Evolutionary conservation across 768 basidiomycete genomes (phyloP).

Genomic region (Boletus subcaerulescens): DNA sequence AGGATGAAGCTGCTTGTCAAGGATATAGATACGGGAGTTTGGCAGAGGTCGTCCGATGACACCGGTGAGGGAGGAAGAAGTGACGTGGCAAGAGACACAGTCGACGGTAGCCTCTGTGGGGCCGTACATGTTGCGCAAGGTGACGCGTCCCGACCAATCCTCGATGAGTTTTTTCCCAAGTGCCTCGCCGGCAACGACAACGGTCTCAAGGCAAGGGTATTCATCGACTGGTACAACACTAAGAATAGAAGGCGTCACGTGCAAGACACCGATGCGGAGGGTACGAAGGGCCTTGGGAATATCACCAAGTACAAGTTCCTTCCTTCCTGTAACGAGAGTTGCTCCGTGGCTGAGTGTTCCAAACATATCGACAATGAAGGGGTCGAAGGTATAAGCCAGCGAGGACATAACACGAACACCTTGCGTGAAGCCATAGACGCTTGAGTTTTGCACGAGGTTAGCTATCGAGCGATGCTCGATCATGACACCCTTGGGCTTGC

Average conservation of each 20-base stretch:
- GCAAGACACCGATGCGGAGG: slow-evolving; percentile 26
- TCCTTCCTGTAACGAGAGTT: slow-evolving; percentile 20
- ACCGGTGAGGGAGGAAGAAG: slow-evolving; percentile 16
- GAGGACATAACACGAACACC: slow-evolving; percentile 28
- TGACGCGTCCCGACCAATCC: slow-evolving; percentile 25
- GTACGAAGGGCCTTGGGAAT: slow-evolving; percentile 26
- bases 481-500: slow-evolving; percentile 25
- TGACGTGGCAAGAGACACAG: slow-evolving; percentile 27
- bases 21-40: slow-evolving; percentile 27
- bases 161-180: slow-evolving; percentile 23
- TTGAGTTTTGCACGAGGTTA: slow-evolving; percentile 22
- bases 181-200: slow-evolving; percentile 27
- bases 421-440: slow-evolving; percentile 20
- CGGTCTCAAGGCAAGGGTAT: slow-evolving; percentile 26
- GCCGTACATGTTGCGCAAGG: slow-evolving; percentile 34
- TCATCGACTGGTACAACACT: slow-evolving; percentile 25
- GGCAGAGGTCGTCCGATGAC: slow-evolving; percentile 33
- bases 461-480: slow-evolving; percentile 21
- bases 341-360: slow-evolving; percentile 20
- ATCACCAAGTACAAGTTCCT: slow-evolving; percentile 31
- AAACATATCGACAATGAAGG: slow-evolving; percentile 19
- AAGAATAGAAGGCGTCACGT: slow-evolving; percentile 32
- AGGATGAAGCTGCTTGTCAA: slow-evolving; percentile 27
- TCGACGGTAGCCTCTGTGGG: slow-evolving; percentile 33
- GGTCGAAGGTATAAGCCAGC: slow-evolving; percentile 30